Conservation (phyloP, 2,329 filamentous ascomycete species). For the Ophiostoma tasmaniense region DNA sequence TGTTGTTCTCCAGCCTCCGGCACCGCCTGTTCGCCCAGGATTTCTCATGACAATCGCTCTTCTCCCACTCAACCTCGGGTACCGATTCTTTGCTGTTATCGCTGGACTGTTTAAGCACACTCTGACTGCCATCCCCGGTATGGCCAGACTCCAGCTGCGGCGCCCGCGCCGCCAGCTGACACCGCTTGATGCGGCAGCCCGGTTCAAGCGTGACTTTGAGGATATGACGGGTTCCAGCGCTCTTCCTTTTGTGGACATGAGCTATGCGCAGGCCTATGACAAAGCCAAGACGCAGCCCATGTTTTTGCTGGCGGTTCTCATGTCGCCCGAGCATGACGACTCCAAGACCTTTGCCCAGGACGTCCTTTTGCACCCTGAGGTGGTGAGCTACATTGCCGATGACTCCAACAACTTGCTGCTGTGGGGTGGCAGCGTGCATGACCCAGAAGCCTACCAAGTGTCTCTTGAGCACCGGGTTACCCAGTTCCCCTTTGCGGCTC, state of each 20-base stretch:
- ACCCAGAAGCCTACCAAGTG: conserved; percentile 91
- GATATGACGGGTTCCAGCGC: conserved; percentile 74
- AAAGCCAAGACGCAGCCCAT: conserved; percentile 83
- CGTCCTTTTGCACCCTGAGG: conserved; percentile 68
- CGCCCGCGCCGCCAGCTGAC: conserved; percentile 61
- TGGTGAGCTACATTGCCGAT: conserved; percentile 65
- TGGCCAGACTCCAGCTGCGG: conserved; percentile 49
- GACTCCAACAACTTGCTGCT: conserved; percentile 71
- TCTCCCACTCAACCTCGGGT: conserved; percentile 71
- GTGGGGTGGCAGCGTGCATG: conserved; percentile 88
- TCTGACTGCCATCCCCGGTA: conserved; percentile 69
- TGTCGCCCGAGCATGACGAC: conserved; percentile 92
- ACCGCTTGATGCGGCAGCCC: conserved; percentile 76
- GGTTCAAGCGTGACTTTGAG: conserved; percentile 88
- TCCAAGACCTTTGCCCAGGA: conserved; percentile 73
- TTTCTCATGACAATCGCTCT: conserved; percentile 71
- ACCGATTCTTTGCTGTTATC: conserved; percentile 58
- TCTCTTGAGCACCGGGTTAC: conserved; percentile 79
- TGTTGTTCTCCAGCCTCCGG: conserved; percentile 68
- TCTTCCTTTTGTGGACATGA: conserved; percentile 75
- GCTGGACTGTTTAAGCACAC: conserved; percentile 69
- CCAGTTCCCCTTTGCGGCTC: conserved; percentile 81
- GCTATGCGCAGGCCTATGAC: conserved; percentile 87
- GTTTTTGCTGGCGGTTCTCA: conserved; percentile 77
- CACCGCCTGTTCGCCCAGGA: conserved; percentile 56